Evolutionary conservation across 78 protist genomes (phyloP), one percentile per base, ranked within the genome.

Genomic region (Dictyostelium firmibasis): DNA sequence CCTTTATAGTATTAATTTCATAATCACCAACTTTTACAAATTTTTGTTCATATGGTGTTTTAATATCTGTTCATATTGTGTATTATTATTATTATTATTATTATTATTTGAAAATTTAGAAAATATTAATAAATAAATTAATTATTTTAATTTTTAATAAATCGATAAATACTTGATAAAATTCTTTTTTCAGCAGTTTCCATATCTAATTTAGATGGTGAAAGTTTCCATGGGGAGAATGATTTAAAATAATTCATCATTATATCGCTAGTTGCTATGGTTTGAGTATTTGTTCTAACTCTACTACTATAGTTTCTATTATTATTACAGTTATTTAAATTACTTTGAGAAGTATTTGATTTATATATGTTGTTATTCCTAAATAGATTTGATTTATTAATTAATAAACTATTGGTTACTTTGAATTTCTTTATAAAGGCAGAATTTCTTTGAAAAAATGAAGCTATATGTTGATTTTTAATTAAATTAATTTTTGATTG

Each of bases 1-100:
- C 27, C 74, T 89, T 89, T 10, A 89, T 69, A 1, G 86, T 81
- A 70, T 89, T 89, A 13, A 89, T 81, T 38, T 81, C 41, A 41
- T 81, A 14, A 31, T 89, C 83, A 10, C 94, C 94, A 69, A 89
- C 70, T 75, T 89, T 43, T 5, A 89, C 72, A 72, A 81, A 38
- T 8, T 9, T 67, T 69, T 89, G 94, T 89, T 89, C 94, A 47
- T 70, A 89, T 38, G 72, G 72, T 36, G 47, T 31, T 41, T 62
- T 64, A 27, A 70, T 5, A 81, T 35, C 27, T 25, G 18, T 14
- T 14, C 14, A 20, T 9, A 27, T 31, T 10, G 13, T 18, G 36
- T 11, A 33, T 72, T 25, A 41, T n/a, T 38, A 78, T 4, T 53
- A 53, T 14, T 53, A 53, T 33, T n/a, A 23, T 36, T 20, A 50